Evolutionary conservation across 768 basidiomycete species (phyloP), one percentile per base, ranked within the genome.

Genomic region (Tricholoma matsutake): DNA sequence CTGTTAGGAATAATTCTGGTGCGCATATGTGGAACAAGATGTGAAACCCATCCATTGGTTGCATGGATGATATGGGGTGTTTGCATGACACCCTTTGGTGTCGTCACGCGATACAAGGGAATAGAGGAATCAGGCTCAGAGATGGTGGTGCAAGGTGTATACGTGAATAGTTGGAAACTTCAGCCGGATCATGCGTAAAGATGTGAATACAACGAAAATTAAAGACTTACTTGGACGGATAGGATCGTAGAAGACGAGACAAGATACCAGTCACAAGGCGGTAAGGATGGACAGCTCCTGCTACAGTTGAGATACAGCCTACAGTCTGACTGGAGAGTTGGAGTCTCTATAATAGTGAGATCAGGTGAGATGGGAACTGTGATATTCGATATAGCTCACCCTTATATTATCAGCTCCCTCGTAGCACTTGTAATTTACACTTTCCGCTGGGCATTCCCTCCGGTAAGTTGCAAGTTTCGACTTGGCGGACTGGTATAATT

Each of bases 11-110:
- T 68, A 61, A 91, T 83, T 68, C 84, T 89, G 55, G 76, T 76
- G 18, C 85, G 82, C 75, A 91, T 76, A 0, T 81, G 80, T 11
- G 80, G 76, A 58, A 96, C 75, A 47, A 96, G 81, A 63, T 91
- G 86, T 1, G 90, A 84, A 2, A 79, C 76, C 86, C 92, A 94
- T 18, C 83, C 92, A 70, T 96, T 96, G 2, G 92, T 94, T 2
- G 91, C 90, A 69, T 94, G 92, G 10, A 96, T 76, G 45, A 96
- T 79, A 69, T 91, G 89, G 2, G 72, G 73, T 0, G 90, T 76
- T 14, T 65, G 72, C 25, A 92, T 78, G 4, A 64, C 67, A 0
- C 93, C 92, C 54, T 80, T 78, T 0, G 86, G 77, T 1, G 92
- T 94, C 18, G 68, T 62, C n/a, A 92, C 75, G 8, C 73, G 76